phyloP scores from a whole-genome alignment of 768 basidiomycete species.

The Rhodosporidiobolus sp. region DNA sequence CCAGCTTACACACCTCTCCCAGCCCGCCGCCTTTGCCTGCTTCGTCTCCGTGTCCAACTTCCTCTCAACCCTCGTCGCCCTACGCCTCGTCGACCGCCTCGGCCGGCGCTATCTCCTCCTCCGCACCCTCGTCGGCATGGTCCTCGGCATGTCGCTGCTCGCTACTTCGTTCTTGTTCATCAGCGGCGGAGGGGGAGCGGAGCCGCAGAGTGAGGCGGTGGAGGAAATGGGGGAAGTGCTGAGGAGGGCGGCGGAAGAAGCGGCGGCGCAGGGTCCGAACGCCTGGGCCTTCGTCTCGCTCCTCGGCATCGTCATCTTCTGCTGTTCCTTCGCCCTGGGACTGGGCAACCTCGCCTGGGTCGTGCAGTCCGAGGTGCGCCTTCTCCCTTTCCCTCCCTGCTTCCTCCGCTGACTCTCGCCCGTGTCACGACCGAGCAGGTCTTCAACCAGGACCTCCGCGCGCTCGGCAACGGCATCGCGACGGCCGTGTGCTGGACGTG shows the following conservation, averaged over 20 bases:
- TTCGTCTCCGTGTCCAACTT: slow-evolving; percentile 39
- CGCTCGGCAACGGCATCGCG: slow-evolving; percentile 20
- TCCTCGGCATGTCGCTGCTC: slow-evolving; percentile 28
- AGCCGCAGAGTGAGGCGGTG: no score
- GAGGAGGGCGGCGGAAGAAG: not conserved
- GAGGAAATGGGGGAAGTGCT: not conserved
- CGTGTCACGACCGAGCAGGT: slow-evolving; percentile 3
- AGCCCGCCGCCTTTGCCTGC: slow-evolving; percentile 33
- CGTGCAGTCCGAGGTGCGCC: slow-evolving; percentile 30
- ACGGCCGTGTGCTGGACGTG: slow-evolving; percentile 21
- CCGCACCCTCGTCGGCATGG: slow-evolving; percentile 34
- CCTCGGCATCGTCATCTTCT: slow-evolving; percentile 26
- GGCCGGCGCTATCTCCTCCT: slow-evolving; percentile 33
- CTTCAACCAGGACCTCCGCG: slow-evolving; percentile 28
- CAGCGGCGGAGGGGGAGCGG: not conserved
- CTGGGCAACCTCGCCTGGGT: slow-evolving; percentile 41
- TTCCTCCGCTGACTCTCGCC: not conserved
- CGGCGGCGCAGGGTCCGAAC: not conserved
- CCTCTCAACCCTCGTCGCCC: slow-evolving; percentile 34
- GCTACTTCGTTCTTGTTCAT: slow-evolving; percentile 35
- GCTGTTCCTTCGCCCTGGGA: slow-evolving; percentile 27
- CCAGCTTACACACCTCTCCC: slow-evolving; percentile 17
- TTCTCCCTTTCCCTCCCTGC: not conserved
- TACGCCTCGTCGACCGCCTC: slow-evolving; percentile 29
- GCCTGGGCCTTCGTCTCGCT: slow-evolving; percentile 23